These are phyloP conservation scores for Zarea fungicola DNA, from an alignment of 2,329 filamentous ascomycete species.

Conservation along the genomic window DNA sequence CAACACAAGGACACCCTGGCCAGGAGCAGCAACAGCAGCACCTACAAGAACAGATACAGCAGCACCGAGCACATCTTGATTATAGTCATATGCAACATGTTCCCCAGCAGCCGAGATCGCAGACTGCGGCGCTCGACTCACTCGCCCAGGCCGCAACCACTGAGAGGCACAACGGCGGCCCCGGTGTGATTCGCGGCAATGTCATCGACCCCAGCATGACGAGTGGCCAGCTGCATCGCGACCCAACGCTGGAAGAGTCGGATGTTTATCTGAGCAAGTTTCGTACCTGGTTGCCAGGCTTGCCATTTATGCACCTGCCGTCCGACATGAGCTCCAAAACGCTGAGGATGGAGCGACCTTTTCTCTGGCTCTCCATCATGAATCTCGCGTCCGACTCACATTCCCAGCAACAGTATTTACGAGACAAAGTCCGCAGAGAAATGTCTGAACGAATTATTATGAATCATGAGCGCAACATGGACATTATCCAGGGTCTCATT, in stretches of 20 bases:
- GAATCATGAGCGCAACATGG: slow-evolving; percentile 44
- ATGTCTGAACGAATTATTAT: slow-evolving; percentile 42
- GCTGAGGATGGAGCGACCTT: slow-evolving; percentile 39
- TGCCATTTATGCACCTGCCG: slow-evolving; percentile 41
- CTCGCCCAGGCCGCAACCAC: slow-evolving; percentile 32
- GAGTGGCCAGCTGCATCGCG: slow-evolving; percentile 13
- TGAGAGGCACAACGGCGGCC: slow-evolving; percentile 18
- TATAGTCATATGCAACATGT: slow-evolving; percentile 13
- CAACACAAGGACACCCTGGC: slow-evolving; percentile 17
- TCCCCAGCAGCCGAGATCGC: slow-evolving; percentile 9
- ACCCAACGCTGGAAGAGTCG: slow-evolving; percentile 31
- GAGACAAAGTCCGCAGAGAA: slow-evolving; percentile 37
- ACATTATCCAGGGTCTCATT: slow-evolving; percentile 48
- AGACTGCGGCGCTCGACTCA: slow-evolving; percentile 18
- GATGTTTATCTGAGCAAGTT: slow-evolving; percentile 38
- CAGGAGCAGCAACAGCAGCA: slow-evolving; percentile 15
- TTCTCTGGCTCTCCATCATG: slow-evolving; percentile 46
- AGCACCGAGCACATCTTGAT: slow-evolving; percentile 6
- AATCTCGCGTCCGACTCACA: slow-evolving; percentile 39
- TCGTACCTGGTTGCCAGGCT: slow-evolving; percentile 34
- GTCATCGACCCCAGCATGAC: slow-evolving; percentile 14
- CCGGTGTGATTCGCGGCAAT: slow-evolving; percentile 1
- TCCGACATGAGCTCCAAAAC: slow-evolving; percentile 30
- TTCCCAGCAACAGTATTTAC: slow-evolving; percentile 33
- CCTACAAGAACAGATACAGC: slow-evolving; percentile 10